Conservation (phyloP, 176 grass and related monocot species). For the Cocos nucifera region DNA sequence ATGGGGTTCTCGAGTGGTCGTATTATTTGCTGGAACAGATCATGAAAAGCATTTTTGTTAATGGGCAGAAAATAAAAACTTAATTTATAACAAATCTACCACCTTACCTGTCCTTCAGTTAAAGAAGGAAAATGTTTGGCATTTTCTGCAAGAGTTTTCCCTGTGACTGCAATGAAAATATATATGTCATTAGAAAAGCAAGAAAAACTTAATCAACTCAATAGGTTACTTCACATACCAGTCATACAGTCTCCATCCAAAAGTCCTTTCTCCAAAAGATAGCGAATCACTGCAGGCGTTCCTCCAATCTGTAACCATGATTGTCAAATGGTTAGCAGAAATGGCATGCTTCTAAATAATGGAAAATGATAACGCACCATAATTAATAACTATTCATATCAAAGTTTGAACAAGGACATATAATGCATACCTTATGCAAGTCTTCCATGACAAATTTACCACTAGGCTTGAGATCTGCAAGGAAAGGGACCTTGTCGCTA, state of each 20-base stretch:
- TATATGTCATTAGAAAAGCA: not conserved
- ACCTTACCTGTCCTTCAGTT: conserved; percentile 75
- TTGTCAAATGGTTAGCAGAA: not conserved
- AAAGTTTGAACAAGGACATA: not conserved
- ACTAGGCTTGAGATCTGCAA: conserved; percentile 96
- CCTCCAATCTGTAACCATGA: conserved; percentile 65
- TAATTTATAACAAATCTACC: not conserved
- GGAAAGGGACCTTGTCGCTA: conserved; percentile 90
- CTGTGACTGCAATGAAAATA: conserved; percentile 44
- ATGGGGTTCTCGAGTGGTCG: conserved; percentile 80
- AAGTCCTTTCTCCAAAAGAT: conserved; percentile 82
- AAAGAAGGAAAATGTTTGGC: conserved; percentile 70
- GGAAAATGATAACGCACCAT: no score
- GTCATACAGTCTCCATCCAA: conserved; percentile 92
- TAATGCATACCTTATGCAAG: conserved; percentile 60
- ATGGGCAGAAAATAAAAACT: not conserved
- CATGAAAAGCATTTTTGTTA: not conserved
- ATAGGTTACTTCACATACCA: conserved; percentile 28
- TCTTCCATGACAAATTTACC: conserved; percentile 99
- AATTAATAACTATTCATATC: no score
- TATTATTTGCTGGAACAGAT: conserved; percentile 66
- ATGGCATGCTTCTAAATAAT: no score
- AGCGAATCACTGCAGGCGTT: conserved; percentile 86
- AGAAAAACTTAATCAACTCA: no score
- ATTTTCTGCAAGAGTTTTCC: conserved; percentile 95